Conservation (phyloP, 1,284 basidiomycete species). For the Fomitopsis palustris region DNA sequence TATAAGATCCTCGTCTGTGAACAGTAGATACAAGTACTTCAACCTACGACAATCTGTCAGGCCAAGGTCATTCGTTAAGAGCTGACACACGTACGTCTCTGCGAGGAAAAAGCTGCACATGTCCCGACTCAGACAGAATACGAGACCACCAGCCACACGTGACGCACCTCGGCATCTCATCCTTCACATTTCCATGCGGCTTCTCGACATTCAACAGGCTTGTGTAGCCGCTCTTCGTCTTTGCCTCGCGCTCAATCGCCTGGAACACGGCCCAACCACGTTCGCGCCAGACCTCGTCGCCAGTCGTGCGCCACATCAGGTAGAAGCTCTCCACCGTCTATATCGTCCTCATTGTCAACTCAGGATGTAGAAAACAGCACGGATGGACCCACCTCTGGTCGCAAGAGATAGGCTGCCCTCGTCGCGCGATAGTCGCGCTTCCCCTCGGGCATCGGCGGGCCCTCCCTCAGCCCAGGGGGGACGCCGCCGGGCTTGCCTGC, state of each 20-base stretch:
- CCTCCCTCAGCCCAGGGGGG: constrained; percentile 52
- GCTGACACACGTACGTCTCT: constrained; percentile 48
- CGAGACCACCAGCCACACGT: not conserved
- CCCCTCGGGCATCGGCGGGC: constrained; percentile 23
- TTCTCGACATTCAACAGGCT: constrained; percentile 48
- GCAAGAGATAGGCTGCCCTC: constrained; percentile 46
- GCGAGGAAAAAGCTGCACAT: constrained; percentile 62
- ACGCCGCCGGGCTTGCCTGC: constrained; percentile 35
- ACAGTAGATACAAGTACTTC: constrained; percentile 67
- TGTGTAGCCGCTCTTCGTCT: constrained; percentile 56
- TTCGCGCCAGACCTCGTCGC: constrained; percentile 67
- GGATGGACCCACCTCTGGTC: constrained; percentile 54
- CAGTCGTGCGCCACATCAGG: constrained; percentile 67
- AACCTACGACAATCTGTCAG: constrained; percentile 35
- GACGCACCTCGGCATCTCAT: constrained; percentile 67
- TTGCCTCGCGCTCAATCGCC: constrained; percentile 58
- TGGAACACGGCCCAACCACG: constrained; percentile 76
- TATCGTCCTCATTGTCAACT: not conserved
- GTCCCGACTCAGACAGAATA: not conserved
- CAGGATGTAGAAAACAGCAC: not conserved
- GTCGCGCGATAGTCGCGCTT: constrained; percentile 38
- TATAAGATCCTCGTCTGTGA: constrained; percentile 52
- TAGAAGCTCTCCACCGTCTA: constrained; percentile 71
- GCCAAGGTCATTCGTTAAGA: not conserved
- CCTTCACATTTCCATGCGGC: constrained; percentile 31